phyloP scores from a whole-genome alignment of 441 rosid genomes.

The Dalechampia spathulata region DNA sequence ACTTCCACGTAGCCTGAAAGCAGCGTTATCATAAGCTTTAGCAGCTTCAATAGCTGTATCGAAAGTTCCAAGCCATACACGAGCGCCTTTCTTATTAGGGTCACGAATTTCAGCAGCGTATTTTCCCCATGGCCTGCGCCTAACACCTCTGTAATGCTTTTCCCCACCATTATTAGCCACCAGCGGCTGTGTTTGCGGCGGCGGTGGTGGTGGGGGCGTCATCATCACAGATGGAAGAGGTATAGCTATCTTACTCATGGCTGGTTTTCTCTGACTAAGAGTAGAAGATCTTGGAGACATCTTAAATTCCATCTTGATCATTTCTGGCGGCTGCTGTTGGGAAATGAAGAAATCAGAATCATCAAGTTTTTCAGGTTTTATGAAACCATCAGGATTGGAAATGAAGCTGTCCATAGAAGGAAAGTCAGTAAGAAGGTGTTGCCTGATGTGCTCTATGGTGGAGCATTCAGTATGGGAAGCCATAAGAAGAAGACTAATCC shows the following conservation, averaged over 20 bases:
- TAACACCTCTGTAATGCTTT: conserved; percentile 77
- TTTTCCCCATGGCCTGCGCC: conserved; percentile 94
- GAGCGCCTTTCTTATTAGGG: conserved; percentile 80
- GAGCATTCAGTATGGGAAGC: conserved; percentile 21
- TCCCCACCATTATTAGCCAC: conserved; percentile 11
- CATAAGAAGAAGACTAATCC: conserved; percentile 17
- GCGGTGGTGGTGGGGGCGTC: too few species aligned
- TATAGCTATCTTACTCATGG: conserved; percentile 45
- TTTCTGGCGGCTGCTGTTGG: conserved; percentile 8
- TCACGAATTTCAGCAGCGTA: conserved; percentile 97
- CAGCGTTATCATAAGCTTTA: conserved; percentile 69
- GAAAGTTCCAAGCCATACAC: conserved; percentile 90
- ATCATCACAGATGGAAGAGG: conserved; percentile 26
- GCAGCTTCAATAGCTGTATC: conserved; percentile 78
- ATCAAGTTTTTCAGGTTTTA: too few species aligned
- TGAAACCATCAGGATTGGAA: conserved; percentile 11
- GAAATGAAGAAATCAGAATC: conserved; percentile 13
- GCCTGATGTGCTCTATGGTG: conserved; percentile 48
- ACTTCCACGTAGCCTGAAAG: conserved; percentile 63
- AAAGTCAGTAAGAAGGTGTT: conserved; percentile 47
- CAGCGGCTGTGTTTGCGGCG: not conserved
- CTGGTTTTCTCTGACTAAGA: conserved; percentile 54
- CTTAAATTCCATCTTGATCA: too few species aligned
- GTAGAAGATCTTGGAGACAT: conserved; percentile 17
- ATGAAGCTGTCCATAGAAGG: conserved; percentile 29